A percentile compares a stretch with the other conserved stretches of the same genome.
phyloP scores from a whole-genome alignment of 2,329 filamentous ascomycete genomes.

The Pyrenophora tritici-repentis region DNA sequence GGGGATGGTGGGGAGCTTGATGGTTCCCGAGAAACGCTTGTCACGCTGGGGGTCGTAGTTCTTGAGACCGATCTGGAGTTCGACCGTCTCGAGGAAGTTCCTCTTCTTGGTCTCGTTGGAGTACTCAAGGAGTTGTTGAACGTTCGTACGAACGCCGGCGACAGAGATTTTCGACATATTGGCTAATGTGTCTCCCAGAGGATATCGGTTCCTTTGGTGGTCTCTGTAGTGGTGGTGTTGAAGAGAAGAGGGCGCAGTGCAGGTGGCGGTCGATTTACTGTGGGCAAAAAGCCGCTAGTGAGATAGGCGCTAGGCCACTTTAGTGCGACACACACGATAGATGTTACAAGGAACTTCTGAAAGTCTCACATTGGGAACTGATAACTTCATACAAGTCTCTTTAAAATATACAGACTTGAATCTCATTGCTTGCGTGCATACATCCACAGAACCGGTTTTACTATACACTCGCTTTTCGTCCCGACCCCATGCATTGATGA shows the following conservation, averaged over 20 bases:
- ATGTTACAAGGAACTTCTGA: neutral
- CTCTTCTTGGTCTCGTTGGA: conserved; percentile 94
- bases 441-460: conserved; percentile 21
- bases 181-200: conserved; percentile 56
- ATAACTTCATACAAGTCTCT: neutral
- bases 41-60: conserved; percentile 88
- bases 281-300: conserved; percentile 20
- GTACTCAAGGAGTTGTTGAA: conserved; percentile 93
- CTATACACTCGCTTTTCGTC: conserved; percentile 34
- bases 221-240: conserved; percentile 44
- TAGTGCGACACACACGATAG: neutral
- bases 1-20: conserved; percentile 92
- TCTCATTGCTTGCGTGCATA: conserved; percentile 7
- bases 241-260: conserved; percentile 17
- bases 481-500: conserved; percentile 18
- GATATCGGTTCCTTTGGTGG: conserved; percentile 46
- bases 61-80: conserved; percentile 61
- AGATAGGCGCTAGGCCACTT: conserved; percentile 17
- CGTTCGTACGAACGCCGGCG: conserved; percentile 94
- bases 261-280: conserved; percentile 23
- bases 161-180: conserved; percentile 85
- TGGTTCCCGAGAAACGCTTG: conserved; percentile 99
- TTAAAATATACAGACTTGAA: no score
- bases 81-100: conserved; percentile 95
- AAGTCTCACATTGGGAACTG: neutral